Conservation (phyloP, 139 green algal species). For the Volvox africanus region DNA sequence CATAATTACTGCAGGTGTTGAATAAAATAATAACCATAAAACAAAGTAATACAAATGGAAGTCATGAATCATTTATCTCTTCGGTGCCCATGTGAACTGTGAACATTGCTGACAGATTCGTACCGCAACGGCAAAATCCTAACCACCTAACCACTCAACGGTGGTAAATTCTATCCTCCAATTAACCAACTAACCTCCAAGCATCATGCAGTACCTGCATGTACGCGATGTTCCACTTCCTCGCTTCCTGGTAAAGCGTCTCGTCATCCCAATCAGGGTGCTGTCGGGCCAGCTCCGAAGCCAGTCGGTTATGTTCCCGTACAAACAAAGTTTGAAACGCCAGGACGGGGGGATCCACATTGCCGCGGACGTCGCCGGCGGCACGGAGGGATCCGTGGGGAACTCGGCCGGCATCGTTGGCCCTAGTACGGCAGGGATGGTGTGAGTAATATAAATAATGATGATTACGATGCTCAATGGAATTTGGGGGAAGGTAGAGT, state of each 20-base stretch:
- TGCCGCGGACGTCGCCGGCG: slow-evolving; percentile 42
- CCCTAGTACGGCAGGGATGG: neutral
- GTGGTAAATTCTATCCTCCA: neutral
- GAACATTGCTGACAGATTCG: no score
- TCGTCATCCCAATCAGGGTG: slow-evolving; percentile 50
- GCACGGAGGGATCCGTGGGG: neutral
- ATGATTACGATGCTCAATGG: no score
- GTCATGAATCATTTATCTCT: no score
- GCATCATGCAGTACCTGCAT: slow-evolving; percentile 17
- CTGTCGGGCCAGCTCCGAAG: neutral
- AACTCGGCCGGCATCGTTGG: slow-evolving; percentile 2
- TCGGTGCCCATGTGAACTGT: no score
- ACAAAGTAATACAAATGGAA: no score
- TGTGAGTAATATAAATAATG: no score
- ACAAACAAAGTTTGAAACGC: slow-evolving; percentile 49
- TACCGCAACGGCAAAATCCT: no score
- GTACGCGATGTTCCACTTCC: slow-evolving; percentile 52
- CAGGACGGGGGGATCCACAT: slow-evolving; percentile 57
- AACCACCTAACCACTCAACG: no score
- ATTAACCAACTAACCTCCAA: neutral
- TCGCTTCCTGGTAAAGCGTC: slow-evolving; percentile 51
- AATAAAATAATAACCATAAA: no score
- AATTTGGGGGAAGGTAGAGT: no score
- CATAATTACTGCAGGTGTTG: no score
- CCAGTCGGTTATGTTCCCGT: slow-evolving; percentile 61